Evolutionary conservation across 148 eudicot genomes (phyloP), one percentile per base, ranked within the genome.

Genomic region (Drosera capensis): DNA sequence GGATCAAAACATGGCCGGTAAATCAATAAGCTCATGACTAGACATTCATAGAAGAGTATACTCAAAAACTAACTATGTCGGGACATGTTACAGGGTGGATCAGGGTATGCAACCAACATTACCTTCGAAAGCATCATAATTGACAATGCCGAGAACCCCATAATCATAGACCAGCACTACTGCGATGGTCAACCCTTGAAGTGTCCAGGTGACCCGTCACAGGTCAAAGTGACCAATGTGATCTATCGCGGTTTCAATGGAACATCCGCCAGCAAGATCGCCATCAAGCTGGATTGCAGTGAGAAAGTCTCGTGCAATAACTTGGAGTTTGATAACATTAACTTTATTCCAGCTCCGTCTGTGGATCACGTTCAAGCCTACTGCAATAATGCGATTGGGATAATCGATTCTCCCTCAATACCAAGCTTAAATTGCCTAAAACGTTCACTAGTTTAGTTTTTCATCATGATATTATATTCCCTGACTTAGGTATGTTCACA

Each of bases 1-100:
- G 81, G 48, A 79, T 79, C 52, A 79, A 79, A 63, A 74, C 73
- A 34, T 79, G 86, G 86, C 70, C 68, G 86, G 86, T 74, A 55
- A 42, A 9, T 42, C 2, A 38, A 9, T 13, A 4, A 34, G 11
- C n/a, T 2, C 38, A 34, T 11, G 38, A 4, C n/a, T 34, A 9
- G 11, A 11, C 3, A 34, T 34, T 5, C 9, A 11, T 13, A 34
- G 13, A 11, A 5, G n/a, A n/a, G n/a, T n/a, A 4, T 11, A 4
- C 14, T 34, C 6, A 34, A 34, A 4, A 9, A 2, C 6, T 34
- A 15, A 34, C n/a, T 5, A 9, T 9, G 2, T 34, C 38, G n/a
- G n/a, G n/a, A 34, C 14, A 28, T 34, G n/a, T 5, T 54, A 12
- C 60, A 90, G 95, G 99, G 99, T 57, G 99, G 99, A 2, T 64